Conservation (phyloP, 176 grass and related monocot species). For the Pharus latifolius region DNA sequence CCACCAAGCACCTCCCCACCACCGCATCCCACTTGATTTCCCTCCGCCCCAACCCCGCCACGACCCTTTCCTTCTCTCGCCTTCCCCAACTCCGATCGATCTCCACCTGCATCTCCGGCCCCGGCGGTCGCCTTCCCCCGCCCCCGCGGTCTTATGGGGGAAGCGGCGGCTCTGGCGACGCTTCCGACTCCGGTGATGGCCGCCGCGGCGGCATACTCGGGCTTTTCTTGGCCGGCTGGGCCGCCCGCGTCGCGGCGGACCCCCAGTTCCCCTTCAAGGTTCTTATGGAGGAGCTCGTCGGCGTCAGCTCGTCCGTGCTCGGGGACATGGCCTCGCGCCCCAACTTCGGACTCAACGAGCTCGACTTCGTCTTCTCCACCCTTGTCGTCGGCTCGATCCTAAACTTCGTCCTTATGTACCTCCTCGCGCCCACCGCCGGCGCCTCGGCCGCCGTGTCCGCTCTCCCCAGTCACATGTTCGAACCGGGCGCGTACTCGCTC, state of each 20-base stretch:
- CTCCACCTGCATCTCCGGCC: conserved; percentile 19
- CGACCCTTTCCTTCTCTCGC: conserved; percentile 30
- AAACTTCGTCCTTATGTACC: conserved; percentile 92
- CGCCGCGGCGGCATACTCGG: conserved; percentile 39
- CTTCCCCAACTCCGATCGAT: conserved; percentile 31
- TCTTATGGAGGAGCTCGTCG: conserved; percentile 87
- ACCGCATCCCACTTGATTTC: conserved; percentile 23
- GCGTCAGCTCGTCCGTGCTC: conserved; percentile 61
- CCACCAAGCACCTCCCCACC: conserved; percentile 14
- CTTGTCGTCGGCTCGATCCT: conserved; percentile 90
- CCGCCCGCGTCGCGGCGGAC: conserved; percentile 68
- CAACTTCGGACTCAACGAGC: conserved; percentile 83
- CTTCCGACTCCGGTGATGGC: conserved; percentile 15
- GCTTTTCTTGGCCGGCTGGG: conserved; percentile 62
- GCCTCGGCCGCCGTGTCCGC: conserved; percentile 15
- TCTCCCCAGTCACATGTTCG: conserved; percentile 78
- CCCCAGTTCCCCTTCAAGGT: conserved; percentile 89
- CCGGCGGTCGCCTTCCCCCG: conserved; percentile 38
- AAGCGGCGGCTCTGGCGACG: conserved; percentile 44
- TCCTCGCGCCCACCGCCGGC: conserved; percentile 61
- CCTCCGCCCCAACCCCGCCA: conserved; percentile 4
- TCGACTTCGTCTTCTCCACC: conserved; percentile 91
- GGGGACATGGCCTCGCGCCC: conserved; percentile 83
- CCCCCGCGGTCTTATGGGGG: conserved; percentile 42
- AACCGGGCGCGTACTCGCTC: conserved; percentile 54